Conservation (phyloP, 371 early-diverging fungal genomes). For the Apophysomyces sp. region DNA sequence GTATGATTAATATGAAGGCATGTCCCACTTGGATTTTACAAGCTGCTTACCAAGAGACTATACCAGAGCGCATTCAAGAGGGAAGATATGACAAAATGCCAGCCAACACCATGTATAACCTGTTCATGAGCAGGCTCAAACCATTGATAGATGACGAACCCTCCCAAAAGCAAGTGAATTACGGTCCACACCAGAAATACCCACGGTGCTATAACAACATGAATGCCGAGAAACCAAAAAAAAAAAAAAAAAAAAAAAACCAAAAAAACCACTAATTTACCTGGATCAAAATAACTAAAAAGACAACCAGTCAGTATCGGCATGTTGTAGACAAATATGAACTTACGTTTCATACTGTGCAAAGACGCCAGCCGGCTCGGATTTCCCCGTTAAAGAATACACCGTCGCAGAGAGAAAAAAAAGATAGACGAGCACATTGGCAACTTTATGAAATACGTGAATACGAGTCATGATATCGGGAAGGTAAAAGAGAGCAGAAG, state of each 20-base stretch:
- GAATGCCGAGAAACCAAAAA: not conserved
- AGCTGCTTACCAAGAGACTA: conserved; percentile 57
- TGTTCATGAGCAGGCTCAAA: conserved; percentile 61
- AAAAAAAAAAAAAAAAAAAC: too few relatives aligned
- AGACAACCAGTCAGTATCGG: not conserved
- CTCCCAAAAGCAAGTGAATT: conserved; percentile 65
- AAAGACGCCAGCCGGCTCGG: conserved; percentile 7
- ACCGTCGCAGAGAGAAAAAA: conserved; percentile 65
- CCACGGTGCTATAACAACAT: conserved; percentile 36
- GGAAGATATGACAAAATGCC: conserved; percentile 66
- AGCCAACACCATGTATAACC: conserved; percentile 61
- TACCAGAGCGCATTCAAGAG: conserved; percentile 62
- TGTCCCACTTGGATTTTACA: too few relatives aligned
- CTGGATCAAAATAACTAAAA: not conserved
- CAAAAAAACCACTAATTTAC: not conserved
- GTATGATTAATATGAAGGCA: not conserved
- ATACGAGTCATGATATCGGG: conserved; percentile 23
- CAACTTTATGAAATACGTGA: conserved; percentile 54
- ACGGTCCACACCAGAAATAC: conserved; percentile 60
- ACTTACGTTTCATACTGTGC: conserved; percentile 12
- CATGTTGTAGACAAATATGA: not conserved
- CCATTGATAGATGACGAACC: conserved; percentile 66
- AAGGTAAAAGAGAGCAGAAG: conserved; percentile 11
- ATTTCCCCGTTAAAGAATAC: conserved; percentile 22
- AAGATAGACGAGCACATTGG: conserved; percentile 69